Base-by-base conservation (phyloP, 2,329 filamentous ascomycete species). In the Elsinoe batatas region DNA sequence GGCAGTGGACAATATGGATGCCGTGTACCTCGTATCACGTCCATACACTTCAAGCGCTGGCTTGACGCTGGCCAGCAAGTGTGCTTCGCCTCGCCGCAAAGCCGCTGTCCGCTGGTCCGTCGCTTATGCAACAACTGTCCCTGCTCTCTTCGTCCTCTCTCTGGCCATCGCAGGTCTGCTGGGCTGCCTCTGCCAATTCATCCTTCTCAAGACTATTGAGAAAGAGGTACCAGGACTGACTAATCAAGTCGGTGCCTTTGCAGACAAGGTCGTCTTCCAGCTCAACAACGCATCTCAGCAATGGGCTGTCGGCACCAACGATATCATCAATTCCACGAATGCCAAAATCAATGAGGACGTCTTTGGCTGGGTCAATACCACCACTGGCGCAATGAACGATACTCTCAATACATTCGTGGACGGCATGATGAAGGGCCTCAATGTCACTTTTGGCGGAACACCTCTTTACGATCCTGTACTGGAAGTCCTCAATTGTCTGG, bases 321-420 rank as follows among this genome's bases (percentile, higher is more conserved):
- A 75, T 8, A 85, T 85, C 53, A 83, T 95, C 64, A 74, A 70
- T 56, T 69, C 75, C 44, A 79, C 80, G n/a, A 82, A 82, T 66
- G 68, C 76, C 56, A 81, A 88, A 32, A 82, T 98, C 70, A 98
- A 97, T 72, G 67, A 84, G 37, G 83, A 96, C 59, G 76, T 98
- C 20, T 82, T 97, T 60, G 85, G 85, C 58, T 94, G 91, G 79
- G 91, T 97, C 44, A 85, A 84, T 57, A 91, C 85, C 53, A 88
- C 87, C 32, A 96, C 91, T 0, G 75, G 75, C 6, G 87, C 90
- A 1, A 79, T 96, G 65, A 96, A 96, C 68, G 72, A 86, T 64
- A 96, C 91, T 0, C 78, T 98, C 43, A 93, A 88, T 63, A 76
- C 76, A 1, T 95, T 97, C 67, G 83, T 91, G 54, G 78, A 86